Evolutionary conservation across 176 grass and related monocot species (phyloP).

Genomic region (Miscanthus lutarioriparius): DNA sequence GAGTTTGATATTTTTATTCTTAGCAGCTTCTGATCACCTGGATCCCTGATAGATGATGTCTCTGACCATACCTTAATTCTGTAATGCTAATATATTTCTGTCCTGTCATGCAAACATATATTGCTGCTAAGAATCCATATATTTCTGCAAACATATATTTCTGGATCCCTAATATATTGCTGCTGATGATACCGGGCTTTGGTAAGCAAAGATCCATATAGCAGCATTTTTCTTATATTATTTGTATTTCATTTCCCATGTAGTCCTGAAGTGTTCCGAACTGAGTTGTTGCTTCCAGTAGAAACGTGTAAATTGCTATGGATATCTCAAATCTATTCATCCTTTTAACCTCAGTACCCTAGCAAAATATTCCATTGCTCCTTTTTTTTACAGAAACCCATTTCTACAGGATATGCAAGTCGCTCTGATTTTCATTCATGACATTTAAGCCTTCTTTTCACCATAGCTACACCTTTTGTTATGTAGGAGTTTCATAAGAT

Average conservation of each 20-base stretch:
- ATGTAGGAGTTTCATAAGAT: slow-evolving; percentile 84
- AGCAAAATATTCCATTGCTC: slow-evolving; percentile 11
- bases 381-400: neutral
- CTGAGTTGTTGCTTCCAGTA: neutral
- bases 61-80: no score
- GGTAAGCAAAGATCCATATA: slow-evolving; percentile 56
- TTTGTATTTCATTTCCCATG: neutral
- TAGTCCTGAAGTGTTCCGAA: slow-evolving; percentile 1
- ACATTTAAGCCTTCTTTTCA: slow-evolving; percentile 9
- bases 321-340: neutral
- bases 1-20: no score
- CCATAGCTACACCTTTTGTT: slow-evolving; percentile 15
- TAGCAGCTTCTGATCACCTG: no score
- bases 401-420: neutral
- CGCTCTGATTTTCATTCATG: neutral
- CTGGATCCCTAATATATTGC: slow-evolving; percentile 6
- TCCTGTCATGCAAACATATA: no score
- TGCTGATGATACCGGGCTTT: slow-evolving; percentile 86
- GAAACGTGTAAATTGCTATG: neutral
- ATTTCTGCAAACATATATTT: no score
- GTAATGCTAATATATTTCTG: no score
- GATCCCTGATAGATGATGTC: no score
- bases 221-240: slow-evolving; percentile 11
- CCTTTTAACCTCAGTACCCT: neutral
- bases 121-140: no score